Base-by-base conservation (phyloP, 2,329 filamentous ascomycete species). In the Annulohypoxylon truncatum region DNA sequence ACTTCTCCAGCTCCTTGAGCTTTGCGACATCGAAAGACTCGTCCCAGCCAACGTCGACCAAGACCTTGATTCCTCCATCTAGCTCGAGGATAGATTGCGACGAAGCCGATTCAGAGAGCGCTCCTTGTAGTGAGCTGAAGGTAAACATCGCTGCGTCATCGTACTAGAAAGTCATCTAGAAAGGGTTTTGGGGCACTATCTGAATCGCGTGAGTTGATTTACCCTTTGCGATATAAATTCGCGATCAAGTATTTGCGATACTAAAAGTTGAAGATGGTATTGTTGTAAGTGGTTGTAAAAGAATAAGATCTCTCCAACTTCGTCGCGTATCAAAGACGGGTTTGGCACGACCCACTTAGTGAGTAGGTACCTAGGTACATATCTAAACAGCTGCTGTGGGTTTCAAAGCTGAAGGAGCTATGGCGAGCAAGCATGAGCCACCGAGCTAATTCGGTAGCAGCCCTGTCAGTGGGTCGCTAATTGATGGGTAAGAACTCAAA, bases 41-140 rank as follows among this genome's bases (percentile, higher is more conserved):
- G 77, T 98, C 94, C 96, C 96, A 99, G 65, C 96, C 96, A 46
- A 97, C 90, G 77, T 97, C 95, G 35, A 99, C 89, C 57, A 99
- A 86, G 55, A 99, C 89, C 79, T 98, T 98, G 81, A 99, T 91
- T 64, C 95, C 96, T 70, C 95, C 95, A 82, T 99, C 96, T 60
- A 99, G 91, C 82, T 98, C 95, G 50, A 99, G 84, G 33, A 99
- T 88, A n/a, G 96, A 98, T 79, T 97, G 94, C 69, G 94, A 96
- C 44, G 95, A 94, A 63, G 90, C 85, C 48, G 93, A 96, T 71
- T 92, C 88, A 54, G 93, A 94, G 76, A 96, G 93, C 66, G 96
- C 95, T 77, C 96, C 96, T 73, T 97, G 90, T 62, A 99, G 85
- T 48, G 96, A 90, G 75, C 92, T 96, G 81, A 98, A 97, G 71